phyloP scores from a whole-genome alignment of 352 stramenopile species.

The Pythium aristosporum region DNA sequence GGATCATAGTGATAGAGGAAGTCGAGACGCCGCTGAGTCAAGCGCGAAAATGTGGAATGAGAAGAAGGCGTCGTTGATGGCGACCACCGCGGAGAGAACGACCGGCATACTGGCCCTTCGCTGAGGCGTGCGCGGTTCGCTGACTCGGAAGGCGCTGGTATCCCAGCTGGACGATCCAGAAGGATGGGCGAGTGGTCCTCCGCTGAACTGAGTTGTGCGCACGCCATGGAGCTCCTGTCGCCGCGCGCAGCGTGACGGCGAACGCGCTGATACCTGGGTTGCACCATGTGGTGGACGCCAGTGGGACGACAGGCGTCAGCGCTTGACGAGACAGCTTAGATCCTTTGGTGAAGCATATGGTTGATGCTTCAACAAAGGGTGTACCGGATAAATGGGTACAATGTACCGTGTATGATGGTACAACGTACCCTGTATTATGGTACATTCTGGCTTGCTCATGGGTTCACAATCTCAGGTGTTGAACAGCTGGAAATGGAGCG shows the following conservation, averaged over 20 bases:
- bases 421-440: not conserved
- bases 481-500: not conserved
- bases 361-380: conserved; percentile 4
- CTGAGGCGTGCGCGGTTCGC: too few species aligned
- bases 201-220: not conserved
- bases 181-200: not conserved
- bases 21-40: not conserved
- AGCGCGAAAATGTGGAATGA: conserved; percentile 8
- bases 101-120: too few species aligned
- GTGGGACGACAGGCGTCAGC: not conserved
- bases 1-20: conserved; percentile 8
- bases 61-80: not conserved
- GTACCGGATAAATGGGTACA: not conserved
- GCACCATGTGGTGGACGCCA: not conserved
- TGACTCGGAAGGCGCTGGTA: conserved; percentile 3
- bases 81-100: not conserved
- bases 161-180: conserved; percentile 2
- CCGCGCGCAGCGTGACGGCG: not conserved
- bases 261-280: not conserved
- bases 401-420: not conserved
- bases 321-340: not conserved
- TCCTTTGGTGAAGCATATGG: not conserved
- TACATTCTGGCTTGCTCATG: conserved; percentile 9
- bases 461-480: not conserved
- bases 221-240: not conserved